Base-by-base conservation (phyloP, 768 basidiomycete genomes). In the Leccinellum luteum region DNA sequence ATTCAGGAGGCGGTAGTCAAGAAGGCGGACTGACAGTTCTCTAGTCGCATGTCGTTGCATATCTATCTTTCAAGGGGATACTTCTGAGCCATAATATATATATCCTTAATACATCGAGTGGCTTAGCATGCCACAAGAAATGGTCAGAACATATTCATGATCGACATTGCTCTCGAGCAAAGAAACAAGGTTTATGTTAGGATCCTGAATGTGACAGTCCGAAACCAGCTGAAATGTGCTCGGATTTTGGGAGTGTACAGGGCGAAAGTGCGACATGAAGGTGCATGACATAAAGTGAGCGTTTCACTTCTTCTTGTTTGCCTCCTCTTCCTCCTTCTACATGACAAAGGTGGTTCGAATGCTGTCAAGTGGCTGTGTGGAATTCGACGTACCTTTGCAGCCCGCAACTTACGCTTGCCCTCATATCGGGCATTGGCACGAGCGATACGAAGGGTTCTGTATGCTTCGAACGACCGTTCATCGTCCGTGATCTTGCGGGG, bases 401-500 rank as follows among this genome's bases (percentile, higher is more conserved):
- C 85, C 62, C 93, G 87, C 62, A 85, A 78, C 79, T 93, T 94
- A 79, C 94, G 90, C 65, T 77, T 79, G 75, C 97, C 97, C 64
- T 89, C 93, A 78, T 90, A 83, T 72, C 94, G 83, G 62, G 87
- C 81, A 71, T 85, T 81, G 64, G 93, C 89, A 64, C 94, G 90
- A 65, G 87, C 86, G 56, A 80, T 75, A 68, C 96, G 94, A 68
- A 98, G 90, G 63, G 94, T 84, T 74, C 81, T 82, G 87, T 84
- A 98, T 7, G 97, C 96, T 65, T 90, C 71, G 79, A 94, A 90
- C 61, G 86, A 83, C 71, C 88, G 90, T 77, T 99, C 97, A 67
- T 91, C 90, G 49, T 81, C 77, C 60, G 93, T 92, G 73, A 98
- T 97, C 78, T 90, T 89, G 74, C 97, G 92, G 67, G 97, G 97